Evolutionary conservation across 352 stramenopile species (phyloP), one percentile per base, ranked within the genome.

Genomic region (Phytophthora tentaculata): DNA sequence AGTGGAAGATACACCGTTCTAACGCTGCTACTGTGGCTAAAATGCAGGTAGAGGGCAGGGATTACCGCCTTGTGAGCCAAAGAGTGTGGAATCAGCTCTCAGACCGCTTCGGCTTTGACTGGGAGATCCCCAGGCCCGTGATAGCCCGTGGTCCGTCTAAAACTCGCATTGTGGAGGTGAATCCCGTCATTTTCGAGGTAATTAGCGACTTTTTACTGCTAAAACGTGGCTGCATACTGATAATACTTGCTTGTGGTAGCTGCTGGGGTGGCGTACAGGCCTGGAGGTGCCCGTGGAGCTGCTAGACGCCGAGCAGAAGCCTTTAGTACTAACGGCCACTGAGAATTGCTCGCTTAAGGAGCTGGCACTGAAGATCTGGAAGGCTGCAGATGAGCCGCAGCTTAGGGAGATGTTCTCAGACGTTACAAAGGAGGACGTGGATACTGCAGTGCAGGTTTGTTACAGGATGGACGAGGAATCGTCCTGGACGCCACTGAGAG

Each of bases 101-200:
- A 24, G 74, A 91, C 56, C 68, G 71, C 37, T 91, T 88, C 58
- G 74, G 82, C 28, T 89, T 64, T 61, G 86, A 94, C 60, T 94
- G 84, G 78, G 82, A 85, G 66, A 93, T 96, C 53, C 13, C 77
- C 3, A 76, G 88, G 24, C 67, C 74, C 14, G 86, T 96, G 1
- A 67, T 95, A 22, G 53, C 75, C 10, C 74, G 74, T 26, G 82
- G 79, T 17, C 74, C 71, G 1, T 53, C 62, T 14, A 69, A 62
- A 45, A 73, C 77, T 63, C 69, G 79, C n/a, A 29, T 82, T 28
- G 81, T 96, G 14, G 83, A 94, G 39, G 69, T 95, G 4, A 89
- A 96, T 61, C 86, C 84, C 4, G 64, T 88, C 17, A 56, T 83
- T 39, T 94, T 93, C 43, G 80, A 93, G 80, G 83, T 94, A 61